Base-by-base conservation (phyloP, 208 protist species). In the Trypanosoma boissoni region DNA sequence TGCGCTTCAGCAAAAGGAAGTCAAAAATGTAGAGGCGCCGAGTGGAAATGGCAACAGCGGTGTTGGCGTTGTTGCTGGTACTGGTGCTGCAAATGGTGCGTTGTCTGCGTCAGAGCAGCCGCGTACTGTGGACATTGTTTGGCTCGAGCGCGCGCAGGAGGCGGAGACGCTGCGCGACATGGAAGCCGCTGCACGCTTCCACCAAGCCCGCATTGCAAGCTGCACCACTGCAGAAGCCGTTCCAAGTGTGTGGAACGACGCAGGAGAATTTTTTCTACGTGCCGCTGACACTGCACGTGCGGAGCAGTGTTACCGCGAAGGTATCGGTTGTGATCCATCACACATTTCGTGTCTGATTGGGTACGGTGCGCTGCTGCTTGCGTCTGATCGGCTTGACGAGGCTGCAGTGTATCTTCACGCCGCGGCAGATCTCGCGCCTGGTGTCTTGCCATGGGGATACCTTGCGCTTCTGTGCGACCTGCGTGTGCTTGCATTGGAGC, bases 281-380 rank as follows among this genome's bases (percentile, higher is more conserved):
- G 62, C 61, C n/a, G 80, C 79, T n/a, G 77, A 92, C 31, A 48
- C 78, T n/a, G 61, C 72, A 32, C 87, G 82, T 60, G 87, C 92
- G 18, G 92, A 97, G 76, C 83, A 93, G 69, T 86, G 80, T 55
- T 96, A 93, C 46, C 86, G 88, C 39, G 92, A 97, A 54, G 88
- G 89, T 24, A 74, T 97, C 53, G 72, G 87, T 18, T 74, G 74
- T 64, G 74, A 91, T 48, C 70, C 84, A 24, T 18, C 16, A 3
- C 67, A 86, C 62, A 58, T 84, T n/a, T 54, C 57, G 27, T 74
- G 70, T 24, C 73, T 97, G 51, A 53, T 90, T 32, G 77, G 78
- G 49, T 96, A 96, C 66, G 85, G 87, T 29, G 48, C 89, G 56
- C 82, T 86, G 55, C 78, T 97, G 24, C 72, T 92, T 55, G 60